Evolutionary conservation across 768 basidiomycete species (phyloP).

Genomic region (Collybia mongolica): DNA sequence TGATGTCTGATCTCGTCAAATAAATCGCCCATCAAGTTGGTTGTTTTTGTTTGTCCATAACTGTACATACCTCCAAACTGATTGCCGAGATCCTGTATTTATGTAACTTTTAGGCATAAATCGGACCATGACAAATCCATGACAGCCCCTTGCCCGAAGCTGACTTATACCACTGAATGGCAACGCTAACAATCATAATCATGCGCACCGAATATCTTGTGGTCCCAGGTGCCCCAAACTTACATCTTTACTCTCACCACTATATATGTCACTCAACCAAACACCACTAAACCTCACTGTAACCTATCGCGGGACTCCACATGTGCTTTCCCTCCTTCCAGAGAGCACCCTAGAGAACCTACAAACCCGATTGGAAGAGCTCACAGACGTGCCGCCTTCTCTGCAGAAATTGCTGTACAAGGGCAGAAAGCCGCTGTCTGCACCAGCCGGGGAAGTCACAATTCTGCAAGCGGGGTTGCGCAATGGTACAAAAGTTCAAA

Average conservation of each 20-base stretch:
- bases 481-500: conserved; percentile 63
- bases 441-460: conserved; percentile 24
- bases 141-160: neutral
- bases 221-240: neutral
- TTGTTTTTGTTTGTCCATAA: too few species aligned
- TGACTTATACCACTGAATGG: neutral
- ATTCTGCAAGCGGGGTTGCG: conserved; percentile 52
- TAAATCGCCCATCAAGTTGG: too few species aligned
- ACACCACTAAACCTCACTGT: conserved; percentile 25
- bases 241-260: neutral
- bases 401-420: conserved; percentile 75
- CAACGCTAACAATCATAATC: too few species aligned
- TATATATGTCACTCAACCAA: conserved; percentile 12
- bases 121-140: too few species aligned
- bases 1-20: too few species aligned
- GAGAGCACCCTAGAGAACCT: conserved; percentile 52
- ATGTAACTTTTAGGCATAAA: too few species aligned
- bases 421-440: conserved; percentile 51
- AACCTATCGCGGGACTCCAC: conserved; percentile 45
- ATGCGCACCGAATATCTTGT: neutral
- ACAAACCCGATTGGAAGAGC: conserved; percentile 51
- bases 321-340: conserved; percentile 47
- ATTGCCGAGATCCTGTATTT: too few species aligned
- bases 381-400: conserved; percentile 63
- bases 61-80: too few species aligned